Conservation (phyloP, 495 filamentous ascomycete genomes). For the Rhypophila decipiens region DNA sequence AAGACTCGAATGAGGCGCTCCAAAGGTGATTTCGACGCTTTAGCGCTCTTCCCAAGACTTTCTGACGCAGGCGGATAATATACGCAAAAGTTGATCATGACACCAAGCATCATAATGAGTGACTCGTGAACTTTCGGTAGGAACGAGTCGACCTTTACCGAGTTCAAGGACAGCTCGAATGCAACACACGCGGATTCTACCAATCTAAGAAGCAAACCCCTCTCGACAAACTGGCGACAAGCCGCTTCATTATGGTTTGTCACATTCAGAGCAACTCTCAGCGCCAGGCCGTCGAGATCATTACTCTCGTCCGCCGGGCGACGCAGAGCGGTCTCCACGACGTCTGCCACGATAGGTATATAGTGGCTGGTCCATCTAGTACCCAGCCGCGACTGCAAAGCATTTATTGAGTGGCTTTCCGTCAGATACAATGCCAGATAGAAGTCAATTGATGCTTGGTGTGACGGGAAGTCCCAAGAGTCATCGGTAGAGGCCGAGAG, state of each 20-base stretch:
- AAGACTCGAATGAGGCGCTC: slow-evolving; percentile 44
- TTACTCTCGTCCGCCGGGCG: slow-evolving; percentile 24
- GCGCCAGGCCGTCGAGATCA: slow-evolving; percentile 34
- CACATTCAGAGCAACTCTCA: slow-evolving; percentile 77
- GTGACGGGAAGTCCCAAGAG: slow-evolving; percentile 28
- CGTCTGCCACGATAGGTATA: slow-evolving; percentile 32
- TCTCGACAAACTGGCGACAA: slow-evolving; percentile 58
- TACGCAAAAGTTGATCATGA: slow-evolving; percentile 86
- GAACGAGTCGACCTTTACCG: slow-evolving; percentile 30
- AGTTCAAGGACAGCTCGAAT: slow-evolving; percentile 38
- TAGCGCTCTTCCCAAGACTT: slow-evolving; percentile 25
- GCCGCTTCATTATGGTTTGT: slow-evolving; percentile 73
- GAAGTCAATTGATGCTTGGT: slow-evolving; percentile 30
- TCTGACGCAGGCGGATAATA: slow-evolving; percentile 51
- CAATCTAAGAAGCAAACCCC: slow-evolving; percentile 51
- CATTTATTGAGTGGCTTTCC: slow-evolving; percentile 36
- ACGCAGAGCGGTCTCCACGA: slow-evolving; percentile 27
- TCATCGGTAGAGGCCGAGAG: slow-evolving; percentile 29
- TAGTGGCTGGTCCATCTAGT: slow-evolving; percentile 33
- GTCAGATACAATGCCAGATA: slow-evolving; percentile 34
- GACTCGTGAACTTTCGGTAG: slow-evolving; percentile 50
- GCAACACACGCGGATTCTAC: slow-evolving; percentile 33
- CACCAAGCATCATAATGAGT: slow-evolving; percentile 72
- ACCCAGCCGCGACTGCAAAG: slow-evolving; percentile 28
- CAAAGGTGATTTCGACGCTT: slow-evolving; percentile 27